Conservation (phyloP, 2,329 filamentous ascomycete genomes). For the Phialophora verrucosa region DNA sequence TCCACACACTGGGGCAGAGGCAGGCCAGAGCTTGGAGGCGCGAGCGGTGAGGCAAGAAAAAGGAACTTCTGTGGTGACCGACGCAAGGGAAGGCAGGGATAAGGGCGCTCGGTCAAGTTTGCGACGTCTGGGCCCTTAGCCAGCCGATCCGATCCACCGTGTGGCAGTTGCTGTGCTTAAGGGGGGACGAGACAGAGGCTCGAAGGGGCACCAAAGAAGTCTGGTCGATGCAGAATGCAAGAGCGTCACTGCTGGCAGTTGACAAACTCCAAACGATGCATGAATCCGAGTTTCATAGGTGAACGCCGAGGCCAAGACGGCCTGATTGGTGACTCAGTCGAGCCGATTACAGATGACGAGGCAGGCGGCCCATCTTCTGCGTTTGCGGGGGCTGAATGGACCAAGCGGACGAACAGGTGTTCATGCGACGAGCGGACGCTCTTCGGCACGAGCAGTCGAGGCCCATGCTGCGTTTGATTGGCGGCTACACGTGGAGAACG, state of each 20-base stretch:
- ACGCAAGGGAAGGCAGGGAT: background rate
- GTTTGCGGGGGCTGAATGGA: constrained; percentile 2
- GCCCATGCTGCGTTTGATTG: background rate
- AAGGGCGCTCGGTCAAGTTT: constrained; percentile 3
- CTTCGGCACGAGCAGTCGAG: constrained; percentile 9
- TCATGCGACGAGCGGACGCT: constrained; percentile 35
- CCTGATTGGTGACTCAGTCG: constrained; percentile 3
- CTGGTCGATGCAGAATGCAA: background rate
- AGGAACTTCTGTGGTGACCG: constrained; percentile 1
- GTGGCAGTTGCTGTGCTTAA: constrained; percentile 2
- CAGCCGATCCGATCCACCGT: background rate
- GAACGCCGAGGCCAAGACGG: constrained; percentile 10
- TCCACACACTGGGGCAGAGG: background rate
- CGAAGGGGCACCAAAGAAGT: background rate
- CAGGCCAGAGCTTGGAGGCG: background rate
- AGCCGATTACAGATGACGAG: background rate
- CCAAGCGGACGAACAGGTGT: constrained; percentile 37
- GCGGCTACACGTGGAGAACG: background rate
- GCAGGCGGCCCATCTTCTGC: constrained; percentile 3
- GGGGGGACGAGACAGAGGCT: background rate
- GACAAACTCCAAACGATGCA: constrained; percentile 12
- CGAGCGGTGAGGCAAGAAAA: background rate
- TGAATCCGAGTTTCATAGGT: constrained; percentile 14
- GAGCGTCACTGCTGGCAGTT: constrained; percentile 2
- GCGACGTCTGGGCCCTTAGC: constrained; percentile 1